These are phyloP conservation scores for Toxoplasma gondii DNA, from an alignment of 169 alveolate genomes.

Conservation along the genomic window DNA sequence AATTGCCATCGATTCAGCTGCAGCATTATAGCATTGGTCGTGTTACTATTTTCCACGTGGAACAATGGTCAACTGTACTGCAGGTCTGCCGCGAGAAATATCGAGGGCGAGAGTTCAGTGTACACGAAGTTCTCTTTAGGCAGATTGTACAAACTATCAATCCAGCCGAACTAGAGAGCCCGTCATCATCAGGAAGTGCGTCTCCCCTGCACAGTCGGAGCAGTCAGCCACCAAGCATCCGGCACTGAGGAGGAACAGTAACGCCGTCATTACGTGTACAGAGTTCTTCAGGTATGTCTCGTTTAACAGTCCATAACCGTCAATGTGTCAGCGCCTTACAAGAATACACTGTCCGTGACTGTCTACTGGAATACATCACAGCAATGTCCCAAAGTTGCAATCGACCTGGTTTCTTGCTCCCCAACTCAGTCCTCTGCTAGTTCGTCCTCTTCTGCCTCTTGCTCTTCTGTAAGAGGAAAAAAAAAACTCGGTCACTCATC, in stretches of 20 bases:
- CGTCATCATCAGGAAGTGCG: not conserved
- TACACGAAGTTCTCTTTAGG: not conserved
- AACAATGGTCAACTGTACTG: not conserved
- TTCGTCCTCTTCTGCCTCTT: conserved; percentile 34
- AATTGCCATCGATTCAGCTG: too few species aligned
- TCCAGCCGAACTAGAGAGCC: conserved; percentile 15
- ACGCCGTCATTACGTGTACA: too few species aligned
- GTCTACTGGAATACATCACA: too few species aligned
- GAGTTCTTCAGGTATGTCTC: too few species aligned
- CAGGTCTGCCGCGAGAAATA: conserved; percentile 15
- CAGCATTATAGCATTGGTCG: too few species aligned
- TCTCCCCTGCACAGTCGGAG: not conserved
- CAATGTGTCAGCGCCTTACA: too few species aligned
- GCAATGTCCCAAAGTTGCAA: not conserved
- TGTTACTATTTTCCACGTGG: too few species aligned
- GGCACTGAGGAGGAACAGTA: not conserved
- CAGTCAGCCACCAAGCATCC: not conserved
- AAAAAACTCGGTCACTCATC: not conserved
- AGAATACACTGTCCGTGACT: too few species aligned
- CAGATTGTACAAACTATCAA: conserved; percentile 18
- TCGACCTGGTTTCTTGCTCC: not conserved
- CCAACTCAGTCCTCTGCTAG: not conserved
- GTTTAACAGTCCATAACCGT: too few species aligned
- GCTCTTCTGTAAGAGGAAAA: not conserved
- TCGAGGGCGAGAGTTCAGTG: not conserved